These are phyloP conservation scores for Naganishia antarctica DNA, from an alignment of 768 basidiomycete genomes.

Conservation along the genomic window DNA sequence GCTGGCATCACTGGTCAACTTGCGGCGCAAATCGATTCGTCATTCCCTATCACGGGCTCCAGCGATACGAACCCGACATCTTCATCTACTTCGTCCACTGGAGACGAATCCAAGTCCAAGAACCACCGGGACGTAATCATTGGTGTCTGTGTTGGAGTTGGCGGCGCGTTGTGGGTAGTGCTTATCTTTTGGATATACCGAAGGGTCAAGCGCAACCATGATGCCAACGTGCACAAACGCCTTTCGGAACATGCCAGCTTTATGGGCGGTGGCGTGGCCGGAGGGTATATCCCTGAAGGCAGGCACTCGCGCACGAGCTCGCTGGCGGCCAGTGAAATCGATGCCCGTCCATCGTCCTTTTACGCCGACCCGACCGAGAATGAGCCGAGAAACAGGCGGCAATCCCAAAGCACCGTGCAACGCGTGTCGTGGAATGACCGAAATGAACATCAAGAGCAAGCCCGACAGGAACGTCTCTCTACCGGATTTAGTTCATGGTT, in stretches of 20 bases:
- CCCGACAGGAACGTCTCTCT: background rate
- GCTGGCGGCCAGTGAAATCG: conserved; percentile 45
- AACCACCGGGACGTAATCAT: conserved; percentile 80
- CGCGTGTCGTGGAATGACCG: conserved; percentile 2
- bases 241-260: conserved; percentile 56
- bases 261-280: conserved; percentile 14
- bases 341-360: conserved; percentile 46
- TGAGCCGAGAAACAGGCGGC: conserved; percentile 25
- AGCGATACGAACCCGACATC: conserved; percentile 23
- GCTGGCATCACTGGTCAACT: conserved; percentile 57
- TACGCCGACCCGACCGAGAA: conserved; percentile 47
- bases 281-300: conserved; percentile 23
- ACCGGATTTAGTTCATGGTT: conserved; percentile 31
- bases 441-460: background rate
- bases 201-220: conserved; percentile 62
- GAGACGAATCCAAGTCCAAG: conserved; percentile 41
- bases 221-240: conserved; percentile 63
- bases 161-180: conserved; percentile 25
- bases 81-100: conserved; percentile 25
- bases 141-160: conserved; percentile 51
- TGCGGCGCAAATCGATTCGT: conserved; percentile 65
- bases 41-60: conserved; percentile 56
- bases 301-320: conserved; percentile 33
- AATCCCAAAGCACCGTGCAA: background rate
- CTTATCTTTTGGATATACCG: conserved; percentile 58